Conservation (phyloP, 139 green algal genomes). For the Gonium pectorale region DNA sequence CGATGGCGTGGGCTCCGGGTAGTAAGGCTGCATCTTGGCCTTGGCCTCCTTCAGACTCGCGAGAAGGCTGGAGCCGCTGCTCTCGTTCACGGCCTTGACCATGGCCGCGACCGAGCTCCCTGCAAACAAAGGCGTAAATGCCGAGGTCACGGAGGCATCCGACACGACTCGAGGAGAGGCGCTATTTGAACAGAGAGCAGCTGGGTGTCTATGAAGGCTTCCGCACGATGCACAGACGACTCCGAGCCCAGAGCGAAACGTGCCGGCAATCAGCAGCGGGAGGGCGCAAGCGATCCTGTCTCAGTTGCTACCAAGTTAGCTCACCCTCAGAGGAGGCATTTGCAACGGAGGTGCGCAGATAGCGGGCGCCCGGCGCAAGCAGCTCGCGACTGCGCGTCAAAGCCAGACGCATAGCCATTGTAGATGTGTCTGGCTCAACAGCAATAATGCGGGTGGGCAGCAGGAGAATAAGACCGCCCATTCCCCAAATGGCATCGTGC, state of each 20-base stretch:
- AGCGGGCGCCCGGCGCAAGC: constrained; percentile 22
- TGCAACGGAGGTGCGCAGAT: constrained; percentile 20
- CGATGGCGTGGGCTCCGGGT: constrained; percentile 40
- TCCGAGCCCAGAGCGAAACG: too few relatives aligned
- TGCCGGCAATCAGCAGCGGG: constrained; percentile 1
- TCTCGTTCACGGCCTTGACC: constrained; percentile 56
- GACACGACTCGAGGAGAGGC: too few relatives aligned
- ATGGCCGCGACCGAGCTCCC: constrained; percentile 56
- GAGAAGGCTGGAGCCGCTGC: constrained; percentile 20
- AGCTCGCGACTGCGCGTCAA: constrained; percentile 23
- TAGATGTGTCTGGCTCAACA: neutral
- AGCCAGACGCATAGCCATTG: constrained; percentile 47
- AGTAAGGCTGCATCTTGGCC: constrained; percentile 49
- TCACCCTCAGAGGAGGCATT: constrained; percentile 30
- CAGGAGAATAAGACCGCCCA: too few relatives aligned
- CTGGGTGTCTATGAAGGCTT: too few relatives aligned
- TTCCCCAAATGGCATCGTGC: too few relatives aligned
- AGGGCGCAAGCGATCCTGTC: too few relatives aligned
- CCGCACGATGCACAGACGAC: too few relatives aligned
- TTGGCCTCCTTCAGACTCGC: constrained; percentile 45
- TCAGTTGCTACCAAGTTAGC: too few relatives aligned
- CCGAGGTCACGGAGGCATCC: constrained; percentile 46
- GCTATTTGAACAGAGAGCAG: too few relatives aligned
- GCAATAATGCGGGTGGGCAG: too few relatives aligned
- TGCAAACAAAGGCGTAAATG: constrained; percentile 21